A percentile compares a stretch with the other conserved stretches of the same genome.
Evolutionary conservation across 1,139 yeast genomes (phyloP).

Genomic region (Ashbya aceris): DNA sequence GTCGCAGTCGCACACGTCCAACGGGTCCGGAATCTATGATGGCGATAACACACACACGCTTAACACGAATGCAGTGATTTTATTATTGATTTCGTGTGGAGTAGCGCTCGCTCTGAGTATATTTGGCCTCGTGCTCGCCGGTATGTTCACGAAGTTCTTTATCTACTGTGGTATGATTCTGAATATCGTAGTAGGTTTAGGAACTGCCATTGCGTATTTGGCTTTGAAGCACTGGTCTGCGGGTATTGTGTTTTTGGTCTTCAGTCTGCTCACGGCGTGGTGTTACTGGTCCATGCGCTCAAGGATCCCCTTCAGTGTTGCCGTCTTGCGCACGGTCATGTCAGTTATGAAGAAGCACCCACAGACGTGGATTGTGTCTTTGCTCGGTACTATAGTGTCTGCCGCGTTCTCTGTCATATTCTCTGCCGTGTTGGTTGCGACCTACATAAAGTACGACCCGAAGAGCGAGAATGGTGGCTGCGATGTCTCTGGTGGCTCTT

Average conservation of each 20-base stretch:
- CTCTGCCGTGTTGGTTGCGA: conserved; percentile 59
- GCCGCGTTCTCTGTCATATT: conserved; percentile 60
- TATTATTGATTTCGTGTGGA: conserved; percentile 58
- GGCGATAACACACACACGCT: conserved; percentile 46
- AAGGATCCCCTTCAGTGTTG: conserved; percentile 66
- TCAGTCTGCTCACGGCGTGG: conserved; percentile 55
- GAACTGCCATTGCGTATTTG: conserved; percentile 66
- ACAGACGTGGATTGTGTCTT: conserved; percentile 54
- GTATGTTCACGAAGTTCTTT: conserved; percentile 56
- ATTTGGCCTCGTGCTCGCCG: conserved; percentile 49
- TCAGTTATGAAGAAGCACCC: conserved; percentile 69
- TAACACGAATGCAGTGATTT: conserved; percentile 63
- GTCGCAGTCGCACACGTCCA: conserved; percentile 41
- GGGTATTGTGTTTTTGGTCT: conserved; percentile 62
- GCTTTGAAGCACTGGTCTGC: conserved; percentile 62
- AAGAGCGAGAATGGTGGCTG: conserved; percentile 41
- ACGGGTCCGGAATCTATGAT: conserved; percentile 61
- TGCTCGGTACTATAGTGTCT: conserved; percentile 55
- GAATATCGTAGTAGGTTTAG: conserved; percentile 62
- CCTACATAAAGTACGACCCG: conserved; percentile 64
- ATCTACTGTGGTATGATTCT: conserved; percentile 61
- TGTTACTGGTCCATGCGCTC: conserved; percentile 66
- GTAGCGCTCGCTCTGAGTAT: conserved; percentile 53
- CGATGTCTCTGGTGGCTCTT: conserved; percentile 48
- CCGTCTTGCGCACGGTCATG: conserved; percentile 60